Evolutionary conservation across 768 basidiomycete genomes (phyloP).

Genomic region (Suillus cothurnatus): DNA sequence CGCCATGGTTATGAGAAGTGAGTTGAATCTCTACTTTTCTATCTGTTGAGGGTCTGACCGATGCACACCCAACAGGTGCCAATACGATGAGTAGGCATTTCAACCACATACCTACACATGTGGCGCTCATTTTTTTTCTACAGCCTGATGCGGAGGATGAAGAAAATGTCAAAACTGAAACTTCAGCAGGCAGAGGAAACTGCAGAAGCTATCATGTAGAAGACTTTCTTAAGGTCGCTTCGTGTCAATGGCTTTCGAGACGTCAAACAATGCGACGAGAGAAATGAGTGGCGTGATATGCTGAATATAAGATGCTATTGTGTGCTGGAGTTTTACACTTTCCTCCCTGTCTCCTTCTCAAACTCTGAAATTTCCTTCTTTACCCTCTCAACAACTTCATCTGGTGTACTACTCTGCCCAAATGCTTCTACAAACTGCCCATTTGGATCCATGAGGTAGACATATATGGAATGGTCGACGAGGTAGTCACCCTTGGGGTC

Average conservation of each 20-base stretch:
- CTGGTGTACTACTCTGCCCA: slow-evolving; percentile 74
- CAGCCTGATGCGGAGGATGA: slow-evolving; percentile 90
- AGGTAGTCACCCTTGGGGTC: slow-evolving; percentile 92
- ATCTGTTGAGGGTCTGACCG: slow-evolving; percentile 1
- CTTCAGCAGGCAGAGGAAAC: slow-evolving; percentile 43
- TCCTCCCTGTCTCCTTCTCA: slow-evolving; percentile 38
- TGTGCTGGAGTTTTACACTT: slow-evolving; percentile 24
- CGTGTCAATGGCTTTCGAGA: not conserved
- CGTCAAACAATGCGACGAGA: slow-evolving; percentile 7
- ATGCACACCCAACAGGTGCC: slow-evolving; percentile 58
- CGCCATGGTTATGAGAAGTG: slow-evolving; percentile 85
- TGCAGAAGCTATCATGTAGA: slow-evolving; percentile 18
- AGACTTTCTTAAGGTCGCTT: not conserved
- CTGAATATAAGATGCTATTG: slow-evolving; percentile 6
- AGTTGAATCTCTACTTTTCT: slow-evolving; percentile 26
- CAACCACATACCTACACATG: not conserved
- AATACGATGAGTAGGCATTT: slow-evolving; percentile 80
- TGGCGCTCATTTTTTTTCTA: slow-evolving; percentile 9
- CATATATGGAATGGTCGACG: slow-evolving; percentile 95
- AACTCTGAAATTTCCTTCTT: slow-evolving; percentile 50
- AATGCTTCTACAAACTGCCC: slow-evolving; percentile 97
- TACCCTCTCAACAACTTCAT: slow-evolving; percentile 68
- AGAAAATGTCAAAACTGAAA: slow-evolving; percentile 76
- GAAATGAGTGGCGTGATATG: slow-evolving; percentile 15
- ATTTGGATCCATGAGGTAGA: slow-evolving; percentile 96